phyloP scores from a whole-genome alignment of 768 basidiomycete species.

The Tricholoma hemisulphureum region DNA sequence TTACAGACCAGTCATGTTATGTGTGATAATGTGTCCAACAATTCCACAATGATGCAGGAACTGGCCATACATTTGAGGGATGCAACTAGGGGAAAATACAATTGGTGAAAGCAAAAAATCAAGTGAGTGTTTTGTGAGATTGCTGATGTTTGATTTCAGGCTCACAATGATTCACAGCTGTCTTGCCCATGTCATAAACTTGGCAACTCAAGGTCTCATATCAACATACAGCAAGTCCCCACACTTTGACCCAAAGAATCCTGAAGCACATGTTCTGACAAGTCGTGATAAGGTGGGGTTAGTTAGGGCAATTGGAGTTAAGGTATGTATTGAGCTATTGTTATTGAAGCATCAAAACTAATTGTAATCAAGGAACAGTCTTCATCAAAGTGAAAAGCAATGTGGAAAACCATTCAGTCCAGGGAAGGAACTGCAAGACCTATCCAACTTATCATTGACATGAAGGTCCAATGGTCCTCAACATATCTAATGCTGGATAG shows the following conservation, averaged over 20 bases:
- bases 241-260: too few relatives aligned
- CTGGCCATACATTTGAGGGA: conserved; percentile 13
- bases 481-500: conserved; percentile 28
- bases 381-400: conserved; percentile 22
- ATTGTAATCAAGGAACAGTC: conserved; percentile 22
- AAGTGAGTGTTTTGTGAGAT: not conserved
- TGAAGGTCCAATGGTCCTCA: too few relatives aligned
- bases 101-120: not conserved
- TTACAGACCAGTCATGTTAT: conserved; percentile 33
- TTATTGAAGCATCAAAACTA: not conserved
- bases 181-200: conserved; percentile 34
- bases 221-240: conserved; percentile 23
- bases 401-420: conserved; percentile 12
- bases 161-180: conserved; percentile 13
- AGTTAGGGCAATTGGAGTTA: not conserved
- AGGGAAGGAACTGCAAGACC: too few relatives aligned
- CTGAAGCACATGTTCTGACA: not conserved
- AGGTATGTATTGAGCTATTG: not conserved
- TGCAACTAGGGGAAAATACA: not conserved
- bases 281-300: conserved; percentile 1
- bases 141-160: not conserved
- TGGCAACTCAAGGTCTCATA: conserved; percentile 30
- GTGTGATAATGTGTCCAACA: conserved; percentile 36
- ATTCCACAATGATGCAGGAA: conserved; percentile 31
- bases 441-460: too few relatives aligned